Evolutionary conservation across 2,329 filamentous ascomycete genomes (phyloP).

Genomic region (Pseudogymnoascus sp.): DNA sequence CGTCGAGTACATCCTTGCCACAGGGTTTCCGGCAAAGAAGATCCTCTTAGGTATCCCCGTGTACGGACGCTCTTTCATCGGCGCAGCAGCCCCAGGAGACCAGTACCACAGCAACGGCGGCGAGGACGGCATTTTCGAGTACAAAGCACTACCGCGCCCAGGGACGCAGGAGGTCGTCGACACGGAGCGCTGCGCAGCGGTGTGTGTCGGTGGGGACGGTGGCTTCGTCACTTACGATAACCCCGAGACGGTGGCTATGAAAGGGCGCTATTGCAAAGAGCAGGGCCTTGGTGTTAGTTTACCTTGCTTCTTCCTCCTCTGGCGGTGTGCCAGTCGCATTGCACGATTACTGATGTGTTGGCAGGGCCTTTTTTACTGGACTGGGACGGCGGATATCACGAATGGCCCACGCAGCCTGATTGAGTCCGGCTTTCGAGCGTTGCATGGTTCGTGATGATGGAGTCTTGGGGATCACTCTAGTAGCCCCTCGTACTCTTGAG

Average conservation of each 20-base stretch:
- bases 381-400: conserved; percentile 60
- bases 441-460: conserved; percentile 33
- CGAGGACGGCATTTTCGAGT: conserved; percentile 65
- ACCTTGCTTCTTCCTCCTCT: neutral
- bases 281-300: conserved; percentile 53
- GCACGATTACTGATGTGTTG: conserved; percentile 9
- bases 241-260: conserved; percentile 64
- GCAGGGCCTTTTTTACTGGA: conserved; percentile 76
- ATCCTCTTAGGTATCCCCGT: conserved; percentile 68
- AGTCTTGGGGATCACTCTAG: neutral
- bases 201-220: conserved; percentile 62
- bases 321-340: conserved; percentile 7
- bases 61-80: conserved; percentile 67
- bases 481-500: neutral
- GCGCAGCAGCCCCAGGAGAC: conserved; percentile 56
- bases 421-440: conserved; percentile 47
- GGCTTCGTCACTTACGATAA: conserved; percentile 78
- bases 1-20: conserved; percentile 54
- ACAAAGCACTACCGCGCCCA: conserved; percentile 55
- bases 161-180: conserved; percentile 60
- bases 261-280: conserved; percentile 64
- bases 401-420: conserved; percentile 49
- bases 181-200: conserved; percentile 57
- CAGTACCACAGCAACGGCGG: conserved; percentile 46
- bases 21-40: conserved; percentile 60